Conservation (phyloP, 2,329 filamentous ascomycete genomes). For the Aspergillus tamarii region DNA sequence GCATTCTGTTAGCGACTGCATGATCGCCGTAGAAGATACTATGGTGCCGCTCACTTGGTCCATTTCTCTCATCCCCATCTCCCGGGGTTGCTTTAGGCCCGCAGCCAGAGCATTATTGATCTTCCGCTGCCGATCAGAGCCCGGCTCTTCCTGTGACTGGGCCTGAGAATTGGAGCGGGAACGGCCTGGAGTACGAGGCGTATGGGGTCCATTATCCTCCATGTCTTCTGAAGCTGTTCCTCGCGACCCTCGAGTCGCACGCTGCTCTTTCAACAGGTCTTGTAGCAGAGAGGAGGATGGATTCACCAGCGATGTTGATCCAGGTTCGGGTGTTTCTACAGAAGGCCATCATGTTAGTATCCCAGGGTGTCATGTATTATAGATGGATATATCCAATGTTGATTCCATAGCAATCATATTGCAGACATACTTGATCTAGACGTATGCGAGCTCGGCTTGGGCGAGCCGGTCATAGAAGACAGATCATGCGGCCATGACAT, state of each 20-base stretch:
- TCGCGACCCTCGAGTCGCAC: constrained; percentile 40
- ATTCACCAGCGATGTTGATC: constrained; percentile 39
- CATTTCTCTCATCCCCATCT: constrained; percentile 49
- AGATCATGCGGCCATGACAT: constrained; percentile 36
- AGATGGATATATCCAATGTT: background rate
- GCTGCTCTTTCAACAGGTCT: constrained; percentile 46
- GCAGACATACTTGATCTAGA: constrained; percentile 9
- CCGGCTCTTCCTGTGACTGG: constrained; percentile 35
- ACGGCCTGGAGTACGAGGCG: constrained; percentile 30
- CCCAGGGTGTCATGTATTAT: background rate
- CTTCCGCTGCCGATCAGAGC: constrained; percentile 41
- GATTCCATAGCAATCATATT: background rate
- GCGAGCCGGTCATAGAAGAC: constrained; percentile 25
- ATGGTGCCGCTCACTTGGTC: constrained; percentile 38
- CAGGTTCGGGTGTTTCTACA: constrained; percentile 35
- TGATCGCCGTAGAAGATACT: background rate
- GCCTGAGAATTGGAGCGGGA: constrained; percentile 23
- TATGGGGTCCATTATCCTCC: constrained; percentile 28
- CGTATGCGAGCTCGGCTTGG: constrained; percentile 1
- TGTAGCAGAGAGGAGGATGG: constrained; percentile 45
- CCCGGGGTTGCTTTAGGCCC: constrained; percentile 38
- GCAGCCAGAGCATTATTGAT: constrained; percentile 32
- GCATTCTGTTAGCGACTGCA: constrained; percentile 10
- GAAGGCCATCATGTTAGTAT: constrained; percentile 14
- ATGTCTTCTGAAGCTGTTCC: constrained; percentile 27